Percentiles rank a stretch among this genome's conserved stretches.
phyloP scores from a whole-genome alignment of 805 yeast species.

The Yamadazyma phyllophila region DNA sequence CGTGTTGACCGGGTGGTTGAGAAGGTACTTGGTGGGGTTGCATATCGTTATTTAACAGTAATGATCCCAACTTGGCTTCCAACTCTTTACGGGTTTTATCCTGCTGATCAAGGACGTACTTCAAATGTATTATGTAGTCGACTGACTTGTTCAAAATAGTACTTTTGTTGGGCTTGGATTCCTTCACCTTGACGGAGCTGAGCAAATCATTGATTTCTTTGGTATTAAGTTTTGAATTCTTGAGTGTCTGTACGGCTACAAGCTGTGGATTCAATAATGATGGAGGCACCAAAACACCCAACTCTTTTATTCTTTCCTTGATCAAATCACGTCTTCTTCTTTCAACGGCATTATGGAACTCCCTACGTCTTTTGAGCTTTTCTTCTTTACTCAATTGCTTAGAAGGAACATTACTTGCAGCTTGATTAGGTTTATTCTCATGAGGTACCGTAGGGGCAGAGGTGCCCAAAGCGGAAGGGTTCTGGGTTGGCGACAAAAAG shows the following conservation, averaged over 20 bases:
- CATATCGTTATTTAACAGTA: slow-evolving; percentile 11
- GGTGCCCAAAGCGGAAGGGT: slow-evolving; percentile 21
- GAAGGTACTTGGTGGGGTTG: neutral
- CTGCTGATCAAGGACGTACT: slow-evolving; percentile 58
- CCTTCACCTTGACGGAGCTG: slow-evolving; percentile 48
- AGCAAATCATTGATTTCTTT: slow-evolving; percentile 36
- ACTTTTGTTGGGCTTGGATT: slow-evolving; percentile 79
- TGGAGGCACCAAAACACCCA: slow-evolving; percentile 81
- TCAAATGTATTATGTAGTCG: slow-evolving; percentile 69
- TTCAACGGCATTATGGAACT: slow-evolving; percentile 93
- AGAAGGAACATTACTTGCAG: slow-evolving; percentile 19
- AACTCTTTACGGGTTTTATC: slow-evolving; percentile 45
- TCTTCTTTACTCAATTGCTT: slow-evolving; percentile 58
- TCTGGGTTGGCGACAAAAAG: slow-evolving; percentile 26
- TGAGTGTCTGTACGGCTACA: slow-evolving; percentile 42
- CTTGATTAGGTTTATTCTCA: neutral
- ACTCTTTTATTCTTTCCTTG: slow-evolving; percentile 81
- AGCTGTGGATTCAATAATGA: slow-evolving; percentile 51
- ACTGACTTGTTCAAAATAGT: slow-evolving; percentile 75
- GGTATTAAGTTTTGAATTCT: slow-evolving; percentile 26
- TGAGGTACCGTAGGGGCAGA: slow-evolving; percentile 25
- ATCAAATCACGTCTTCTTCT: slow-evolving; percentile 87
- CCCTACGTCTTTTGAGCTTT: slow-evolving; percentile 73
- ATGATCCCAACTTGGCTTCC: slow-evolving; percentile 19
- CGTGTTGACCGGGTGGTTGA: slow-evolving; percentile 2